These are phyloP conservation scores for Gynandropsis gynandra DNA, from an alignment of 345 rosid species.

Conservation along the genomic window DNA sequence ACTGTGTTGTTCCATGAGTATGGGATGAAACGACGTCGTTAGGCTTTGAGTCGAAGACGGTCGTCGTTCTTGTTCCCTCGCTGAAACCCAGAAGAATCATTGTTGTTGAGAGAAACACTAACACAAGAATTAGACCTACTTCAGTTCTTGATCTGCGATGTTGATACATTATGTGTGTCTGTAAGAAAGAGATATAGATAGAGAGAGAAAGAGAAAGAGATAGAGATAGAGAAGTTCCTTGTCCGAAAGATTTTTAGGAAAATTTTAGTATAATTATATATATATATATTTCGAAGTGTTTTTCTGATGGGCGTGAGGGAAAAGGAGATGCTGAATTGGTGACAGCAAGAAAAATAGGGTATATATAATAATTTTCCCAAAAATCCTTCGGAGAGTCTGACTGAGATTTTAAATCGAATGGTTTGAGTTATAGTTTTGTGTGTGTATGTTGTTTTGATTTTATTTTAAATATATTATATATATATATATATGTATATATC, in stretches of 20 bases:
- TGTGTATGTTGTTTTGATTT: conserved; percentile 14
- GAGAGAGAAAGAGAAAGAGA: conserved; percentile 13
- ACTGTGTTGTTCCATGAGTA: conserved; percentile 15
- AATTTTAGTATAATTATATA: too few species aligned
- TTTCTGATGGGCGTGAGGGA: too few species aligned
- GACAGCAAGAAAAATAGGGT: too few species aligned
- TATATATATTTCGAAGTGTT: too few species aligned
- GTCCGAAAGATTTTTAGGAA: too few species aligned
- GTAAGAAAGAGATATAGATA: conserved; percentile 9
- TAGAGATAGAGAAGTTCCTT: neutral
- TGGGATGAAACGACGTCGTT: conserved; percentile 16
- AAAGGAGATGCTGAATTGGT: too few species aligned
- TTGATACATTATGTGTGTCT: conserved; percentile 15
- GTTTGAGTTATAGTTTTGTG: neutral
- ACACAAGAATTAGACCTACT: conserved; percentile 2
- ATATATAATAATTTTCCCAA: too few species aligned
- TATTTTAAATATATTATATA: neutral
- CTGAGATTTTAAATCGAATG: neutral
- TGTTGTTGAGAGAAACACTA: conserved; percentile 5
- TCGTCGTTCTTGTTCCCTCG: conserved; percentile 24
- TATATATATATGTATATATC: too few species aligned
- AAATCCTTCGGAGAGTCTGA: conserved; percentile 14
- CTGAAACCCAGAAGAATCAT: conserved; percentile 19
- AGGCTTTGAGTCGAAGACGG: conserved; percentile 20
- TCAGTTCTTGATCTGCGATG: conserved; percentile 11